Evolutionary conservation across 2,329 filamentous ascomycete genomes (phyloP).

Genomic region (Rhynchosporium graminicola): DNA sequence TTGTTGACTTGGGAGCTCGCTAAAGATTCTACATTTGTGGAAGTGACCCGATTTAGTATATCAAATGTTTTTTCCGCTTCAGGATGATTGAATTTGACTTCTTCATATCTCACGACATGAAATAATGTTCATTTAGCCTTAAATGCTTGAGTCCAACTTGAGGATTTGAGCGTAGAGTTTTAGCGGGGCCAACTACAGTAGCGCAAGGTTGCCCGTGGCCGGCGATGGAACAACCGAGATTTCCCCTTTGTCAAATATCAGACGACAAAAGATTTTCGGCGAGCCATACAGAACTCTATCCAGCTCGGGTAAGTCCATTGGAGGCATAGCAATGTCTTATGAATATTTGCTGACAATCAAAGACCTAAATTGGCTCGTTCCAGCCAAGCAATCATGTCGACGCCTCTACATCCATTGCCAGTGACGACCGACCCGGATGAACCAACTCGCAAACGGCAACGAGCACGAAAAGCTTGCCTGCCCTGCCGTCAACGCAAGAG

Average conservation of each 20-base stretch:
- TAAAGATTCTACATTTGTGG: background rate
- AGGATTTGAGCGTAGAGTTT: slow-evolving; percentile 1
- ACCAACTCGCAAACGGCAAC: slow-evolving; percentile 27
- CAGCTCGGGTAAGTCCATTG: too few species aligned
- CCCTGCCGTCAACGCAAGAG: slow-evolving; percentile 35
- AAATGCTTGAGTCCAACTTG: background rate
- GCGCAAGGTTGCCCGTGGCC: background rate
- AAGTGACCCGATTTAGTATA: too few species aligned
- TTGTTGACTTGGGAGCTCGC: background rate
- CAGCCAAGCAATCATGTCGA: slow-evolving; percentile 11
- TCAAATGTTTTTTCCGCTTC: too few species aligned
- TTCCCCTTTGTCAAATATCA: slow-evolving; percentile 4
- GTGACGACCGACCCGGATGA: slow-evolving; percentile 27
- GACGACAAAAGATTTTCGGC: background rate
- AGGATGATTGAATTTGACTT: too few species aligned
- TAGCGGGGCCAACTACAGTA: background rate
- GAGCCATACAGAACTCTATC: background rate
- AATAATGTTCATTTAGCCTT: too few species aligned
- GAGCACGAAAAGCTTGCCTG: slow-evolving; percentile 32
- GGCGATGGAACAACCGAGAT: slow-evolving; percentile 10
- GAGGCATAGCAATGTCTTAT: too few species aligned
- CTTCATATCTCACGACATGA: too few species aligned
- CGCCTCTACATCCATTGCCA: slow-evolving; percentile 2
- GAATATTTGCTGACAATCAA: too few species aligned
- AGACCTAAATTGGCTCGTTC: background rate